phyloP scores from a whole-genome alignment of 2,329 filamentous ascomycete species.

The Grosmannia huntii region DNA sequence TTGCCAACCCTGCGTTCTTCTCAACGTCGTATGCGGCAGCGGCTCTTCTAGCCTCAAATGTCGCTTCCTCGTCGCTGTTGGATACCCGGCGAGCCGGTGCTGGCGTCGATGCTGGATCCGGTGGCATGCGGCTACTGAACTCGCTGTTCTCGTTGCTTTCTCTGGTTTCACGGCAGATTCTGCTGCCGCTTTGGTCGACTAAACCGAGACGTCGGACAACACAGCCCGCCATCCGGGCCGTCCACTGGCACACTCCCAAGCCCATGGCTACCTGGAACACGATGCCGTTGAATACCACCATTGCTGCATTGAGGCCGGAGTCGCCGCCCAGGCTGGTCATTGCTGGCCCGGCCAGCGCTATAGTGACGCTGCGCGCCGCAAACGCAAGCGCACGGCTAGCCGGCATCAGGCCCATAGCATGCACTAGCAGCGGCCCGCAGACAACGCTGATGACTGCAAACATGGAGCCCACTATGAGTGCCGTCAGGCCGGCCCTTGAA shows the following conservation, averaged over 20 bases:
- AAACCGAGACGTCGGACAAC: neutral
- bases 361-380: conserved; percentile 35
- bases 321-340: conserved; percentile 32
- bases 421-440: conserved; percentile 25
- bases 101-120: neutral
- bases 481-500: conserved; percentile 27
- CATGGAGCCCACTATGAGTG: conserved; percentile 22
- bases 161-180: neutral
- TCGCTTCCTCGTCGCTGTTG: neutral
- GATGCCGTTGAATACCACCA: conserved; percentile 40
- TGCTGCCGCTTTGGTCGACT: neutral
- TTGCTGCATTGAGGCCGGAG: conserved; percentile 31
- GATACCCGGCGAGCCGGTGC: neutral
- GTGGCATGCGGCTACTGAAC: neutral
- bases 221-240: conserved; percentile 2
- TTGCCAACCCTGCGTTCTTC: conserved; percentile 3
- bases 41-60: neutral
- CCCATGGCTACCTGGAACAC: conserved; percentile 22
- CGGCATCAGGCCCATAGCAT: conserved; percentile 22
- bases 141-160: neutral
- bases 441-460: conserved; percentile 30
- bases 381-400: conserved; percentile 28
- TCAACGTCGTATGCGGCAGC: neutral
- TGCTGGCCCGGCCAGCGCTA: conserved; percentile 35
- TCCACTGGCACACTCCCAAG: conserved; percentile 16